These are phyloP conservation scores for Colletotrichum sansevieriae DNA, from an alignment of 2,329 filamentous ascomycete genomes.

Conservation along the genomic window DNA sequence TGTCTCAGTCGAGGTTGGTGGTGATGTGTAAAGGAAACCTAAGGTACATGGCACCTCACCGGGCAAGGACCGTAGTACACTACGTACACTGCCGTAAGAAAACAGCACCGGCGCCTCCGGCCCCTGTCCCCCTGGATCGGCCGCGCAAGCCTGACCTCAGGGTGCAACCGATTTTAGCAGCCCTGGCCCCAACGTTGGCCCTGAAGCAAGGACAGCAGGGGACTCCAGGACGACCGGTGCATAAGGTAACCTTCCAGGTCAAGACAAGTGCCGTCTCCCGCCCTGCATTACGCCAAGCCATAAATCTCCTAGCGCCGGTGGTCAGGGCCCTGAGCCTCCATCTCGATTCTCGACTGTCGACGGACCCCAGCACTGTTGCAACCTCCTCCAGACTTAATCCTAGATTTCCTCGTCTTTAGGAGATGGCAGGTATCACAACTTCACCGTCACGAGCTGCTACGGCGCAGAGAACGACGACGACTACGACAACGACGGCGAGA, in stretches of 20 bases:
- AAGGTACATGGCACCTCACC: too few species aligned
- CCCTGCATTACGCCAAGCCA: conserved; percentile 22
- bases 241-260: neutral
- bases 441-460: neutral
- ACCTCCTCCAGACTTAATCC: conserved; percentile 16
- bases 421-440: neutral
- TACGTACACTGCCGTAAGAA: neutral
- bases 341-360: conserved; percentile 23
- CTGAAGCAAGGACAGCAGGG: neutral
- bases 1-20: conserved; percentile 7
- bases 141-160: neutral
- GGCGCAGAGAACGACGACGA: neutral
- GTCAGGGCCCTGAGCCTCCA: conserved; percentile 31
- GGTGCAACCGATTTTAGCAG: conserved; percentile 21
- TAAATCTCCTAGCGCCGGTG: neutral
- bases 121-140: conserved; percentile 7
- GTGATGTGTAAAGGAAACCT: neutral
- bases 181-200: neutral
- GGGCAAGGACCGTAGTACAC: too few species aligned
- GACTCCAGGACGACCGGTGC: neutral
- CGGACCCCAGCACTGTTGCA: conserved; percentile 10
- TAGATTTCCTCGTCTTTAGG: neutral
- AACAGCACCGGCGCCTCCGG: neutral
- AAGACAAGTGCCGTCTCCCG: conserved; percentile 24
- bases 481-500: neutral